Evolutionary conservation across 345 rosid species (phyloP), one percentile per base, ranked within the genome.

Genomic region (Bretschneidera sinensis): DNA sequence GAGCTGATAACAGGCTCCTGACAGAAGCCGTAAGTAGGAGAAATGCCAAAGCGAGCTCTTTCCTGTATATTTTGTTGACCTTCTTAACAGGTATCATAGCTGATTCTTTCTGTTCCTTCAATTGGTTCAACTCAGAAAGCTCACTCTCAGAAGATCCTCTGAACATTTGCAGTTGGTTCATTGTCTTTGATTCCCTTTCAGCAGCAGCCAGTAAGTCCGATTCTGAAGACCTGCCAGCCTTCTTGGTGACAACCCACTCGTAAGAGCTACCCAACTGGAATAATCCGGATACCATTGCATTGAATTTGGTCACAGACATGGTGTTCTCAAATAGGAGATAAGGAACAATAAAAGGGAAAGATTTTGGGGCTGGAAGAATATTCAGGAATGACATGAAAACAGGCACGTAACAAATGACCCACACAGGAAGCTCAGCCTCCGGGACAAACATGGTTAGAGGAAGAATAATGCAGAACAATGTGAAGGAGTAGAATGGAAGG

Each of bases 171-270:
- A 66, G 72, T 60, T 76, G 89, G 74, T 78, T 72, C 23, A 59
- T 62, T 58, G 81, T 60, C 74, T 74, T 73, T 11, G 78, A 60
- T 24, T 83, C 89, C 69, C 85, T 79, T 72, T 88, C 90, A 9
- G 83, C 82, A n/a, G 81, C 83, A 22, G 84, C 79, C 43, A 88
- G 65, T 11, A 88, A 78, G 78, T 88, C 90, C 0, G 88, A 83
- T 73, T 88, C 96, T 51, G 96, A 83, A 65, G 92, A 85, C 76
- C 96, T 82, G 45, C 96, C 96, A 18, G 96, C 92, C 56, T 88
- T 88, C 75, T 88, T 88, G 64, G 96, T 88, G 74, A 88, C 92
- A 67, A 88, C 75, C 96, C 96, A 88, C 66, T 88, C 96, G n/a
- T 88, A 85, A 28, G 96, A 88, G 82, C 92, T 85, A 48, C 96